Evolutionary conservation across 108 stramenopile genomes (phyloP).

Genomic region (Schizochytrium sp.): DNA sequence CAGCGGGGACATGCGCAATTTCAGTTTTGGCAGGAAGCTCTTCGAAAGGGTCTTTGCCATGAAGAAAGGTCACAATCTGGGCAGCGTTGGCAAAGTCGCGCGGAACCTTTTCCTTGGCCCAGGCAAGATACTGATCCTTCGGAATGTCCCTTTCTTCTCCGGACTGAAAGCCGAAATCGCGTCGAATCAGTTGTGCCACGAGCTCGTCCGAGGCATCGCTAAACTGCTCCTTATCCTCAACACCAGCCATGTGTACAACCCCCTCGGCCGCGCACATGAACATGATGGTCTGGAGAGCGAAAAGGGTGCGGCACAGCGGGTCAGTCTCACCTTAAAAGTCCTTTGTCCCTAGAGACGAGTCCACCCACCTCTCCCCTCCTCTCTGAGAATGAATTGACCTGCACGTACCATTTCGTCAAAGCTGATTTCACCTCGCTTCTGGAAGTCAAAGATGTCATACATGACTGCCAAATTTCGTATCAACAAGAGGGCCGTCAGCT

Average conservation of each 20-base stretch:
- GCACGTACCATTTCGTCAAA: neutral
- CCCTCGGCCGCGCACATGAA: neutral
- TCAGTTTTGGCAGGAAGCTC: neutral
- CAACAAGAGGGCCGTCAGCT: neutral
- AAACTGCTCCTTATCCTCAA: neutral
- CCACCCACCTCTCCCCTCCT: no score
- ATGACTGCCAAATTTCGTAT: neutral
- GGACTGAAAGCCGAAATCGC: neutral
- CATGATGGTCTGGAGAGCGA: neutral
- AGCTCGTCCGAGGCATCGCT: neutral
- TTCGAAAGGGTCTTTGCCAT: neutral
- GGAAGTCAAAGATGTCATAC: constrained; percentile 15
- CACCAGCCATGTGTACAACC: neutral
- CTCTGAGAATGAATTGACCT: no score
- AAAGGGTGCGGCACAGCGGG: neutral
- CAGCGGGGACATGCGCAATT: neutral
- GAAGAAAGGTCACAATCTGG: neutral
- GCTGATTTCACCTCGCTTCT: constrained; percentile 6
- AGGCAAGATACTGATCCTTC: constrained; percentile 9
- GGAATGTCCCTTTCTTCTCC: constrained; percentile 1
- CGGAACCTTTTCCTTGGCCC: constrained; percentile 9
- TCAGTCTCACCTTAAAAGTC: no score
- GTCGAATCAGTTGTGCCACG: neutral
- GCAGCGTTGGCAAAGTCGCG: neutral
- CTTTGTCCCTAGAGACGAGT: no score